Conservation (phyloP, 2,329 filamentous ascomycete genomes). For the Rhynchosporium agropyri region DNA sequence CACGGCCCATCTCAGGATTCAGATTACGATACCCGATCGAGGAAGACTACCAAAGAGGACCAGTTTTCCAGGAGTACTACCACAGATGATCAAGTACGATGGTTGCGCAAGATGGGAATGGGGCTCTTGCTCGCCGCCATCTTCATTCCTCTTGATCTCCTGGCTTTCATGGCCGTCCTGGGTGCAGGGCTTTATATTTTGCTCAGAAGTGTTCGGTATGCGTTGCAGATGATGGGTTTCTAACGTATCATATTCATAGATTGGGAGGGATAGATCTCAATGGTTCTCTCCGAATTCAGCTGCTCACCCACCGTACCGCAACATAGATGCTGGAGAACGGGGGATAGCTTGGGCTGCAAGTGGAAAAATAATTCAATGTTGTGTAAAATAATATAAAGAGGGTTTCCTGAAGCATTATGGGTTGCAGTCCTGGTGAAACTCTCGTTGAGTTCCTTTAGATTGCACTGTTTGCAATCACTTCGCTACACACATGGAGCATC, state of each 20-base stretch:
- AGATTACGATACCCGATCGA: constrained; percentile 14
- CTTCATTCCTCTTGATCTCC: constrained; percentile 41
- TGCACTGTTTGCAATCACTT: not conserved
- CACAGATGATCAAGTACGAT: constrained; percentile 30
- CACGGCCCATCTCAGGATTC: constrained; percentile 25
- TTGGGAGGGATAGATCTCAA: constrained; percentile 35
- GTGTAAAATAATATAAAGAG: constrained; percentile 14
- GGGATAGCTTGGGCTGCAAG: constrained; percentile 19
- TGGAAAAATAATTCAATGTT: constrained; percentile 21
- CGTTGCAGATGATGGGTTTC: constrained; percentile 26
- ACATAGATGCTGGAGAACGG: not conserved
- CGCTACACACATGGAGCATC: not conserved
- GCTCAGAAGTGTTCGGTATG: constrained; percentile 34
- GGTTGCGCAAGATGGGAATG: constrained; percentile 38
- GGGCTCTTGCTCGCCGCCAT: constrained; percentile 38
- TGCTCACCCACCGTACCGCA: constrained; percentile 11
- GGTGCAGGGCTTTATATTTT: constrained; percentile 37
- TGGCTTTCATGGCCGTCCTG: constrained; percentile 34
- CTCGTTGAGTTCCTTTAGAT: too few species aligned
- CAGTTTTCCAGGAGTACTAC: constrained; percentile 20
- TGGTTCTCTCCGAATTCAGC: constrained; percentile 17
- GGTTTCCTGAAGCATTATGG: too few species aligned
- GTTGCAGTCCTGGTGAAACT: too few species aligned
- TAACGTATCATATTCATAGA: constrained; percentile 36
- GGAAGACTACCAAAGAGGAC: constrained; percentile 15